These are phyloP conservation scores for Aspergillus leporis DNA, from an alignment of 495 filamentous ascomycete species.

Conservation along the genomic window DNA sequence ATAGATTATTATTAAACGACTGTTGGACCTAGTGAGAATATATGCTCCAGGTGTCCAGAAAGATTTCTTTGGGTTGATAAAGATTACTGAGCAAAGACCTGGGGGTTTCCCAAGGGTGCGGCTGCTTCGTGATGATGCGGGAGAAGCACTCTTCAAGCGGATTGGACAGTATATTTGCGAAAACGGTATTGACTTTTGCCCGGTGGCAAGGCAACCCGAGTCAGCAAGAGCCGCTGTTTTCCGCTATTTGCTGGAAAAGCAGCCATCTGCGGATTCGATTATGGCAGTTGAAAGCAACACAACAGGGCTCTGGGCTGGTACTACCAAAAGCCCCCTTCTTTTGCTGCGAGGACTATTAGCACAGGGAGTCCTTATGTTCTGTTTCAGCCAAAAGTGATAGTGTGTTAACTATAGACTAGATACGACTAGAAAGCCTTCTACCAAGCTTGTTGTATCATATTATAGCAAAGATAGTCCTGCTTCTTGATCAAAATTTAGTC, in stretches of 20 bases:
- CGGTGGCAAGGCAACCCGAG: background rate
- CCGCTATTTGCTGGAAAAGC: too few species aligned
- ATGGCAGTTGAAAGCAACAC: background rate
- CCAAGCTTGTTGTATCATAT: constrained; percentile 66
- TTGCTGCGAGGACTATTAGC: constrained; percentile 64
- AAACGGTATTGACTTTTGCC: background rate
- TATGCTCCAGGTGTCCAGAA: background rate
- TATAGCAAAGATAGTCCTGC: constrained; percentile 67
- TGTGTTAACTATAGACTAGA: constrained; percentile 28
- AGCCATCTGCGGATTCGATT: too few species aligned
- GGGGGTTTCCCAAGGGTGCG: background rate
- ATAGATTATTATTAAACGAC: constrained; percentile 14
- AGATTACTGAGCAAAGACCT: background rate
- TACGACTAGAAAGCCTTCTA: constrained; percentile 38
- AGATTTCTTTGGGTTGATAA: background rate
- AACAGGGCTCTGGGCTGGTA: background rate
- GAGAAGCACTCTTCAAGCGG: background rate
- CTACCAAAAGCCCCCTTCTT: background rate
- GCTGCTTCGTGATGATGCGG: background rate
- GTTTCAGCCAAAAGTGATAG: constrained; percentile 61
- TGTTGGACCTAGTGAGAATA: constrained; percentile 36
- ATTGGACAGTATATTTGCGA: background rate
- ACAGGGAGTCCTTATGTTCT: constrained; percentile 53
- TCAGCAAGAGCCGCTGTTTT: background rate
- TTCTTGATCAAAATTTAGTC: constrained; percentile 67